A percentile compares a stretch with the other conserved stretches of the same genome.
Conservation (phyloP, 1,284 basidiomycete genomes). For the Ceratobasidium papillatum region DNA sequence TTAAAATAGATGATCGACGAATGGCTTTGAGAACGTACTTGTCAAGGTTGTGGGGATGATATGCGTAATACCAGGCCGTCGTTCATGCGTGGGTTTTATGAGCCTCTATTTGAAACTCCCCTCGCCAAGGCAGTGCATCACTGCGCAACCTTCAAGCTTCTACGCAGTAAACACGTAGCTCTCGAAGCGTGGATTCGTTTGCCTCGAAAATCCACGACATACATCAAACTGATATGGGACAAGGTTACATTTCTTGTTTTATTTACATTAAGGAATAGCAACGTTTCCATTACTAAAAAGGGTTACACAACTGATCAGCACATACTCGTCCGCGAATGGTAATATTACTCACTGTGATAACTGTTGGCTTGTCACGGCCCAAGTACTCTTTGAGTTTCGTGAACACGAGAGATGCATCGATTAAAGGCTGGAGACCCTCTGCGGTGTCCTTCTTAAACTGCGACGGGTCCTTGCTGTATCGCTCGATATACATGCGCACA, state of each 20-base stretch:
- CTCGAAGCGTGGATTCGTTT: not conserved
- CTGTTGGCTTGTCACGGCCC: conserved; percentile 89
- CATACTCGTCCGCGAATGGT: not conserved
- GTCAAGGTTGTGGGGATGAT: too few relatives aligned
- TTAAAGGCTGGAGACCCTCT: conserved; percentile 91
- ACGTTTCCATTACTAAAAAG: conserved; percentile 2
- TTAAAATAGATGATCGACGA: not conserved
- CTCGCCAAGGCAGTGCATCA: conserved; percentile 12
- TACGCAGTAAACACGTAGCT: not conserved
- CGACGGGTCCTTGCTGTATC: conserved; percentile 83
- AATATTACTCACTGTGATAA: conserved; percentile 81
- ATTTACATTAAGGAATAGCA: not conserved
- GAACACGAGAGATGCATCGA: conserved; percentile 89
- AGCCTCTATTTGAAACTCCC: not conserved
- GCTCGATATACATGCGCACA: conserved; percentile 89
- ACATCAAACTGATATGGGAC: not conserved
- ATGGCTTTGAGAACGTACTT: not conserved
- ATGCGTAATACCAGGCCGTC: not conserved
- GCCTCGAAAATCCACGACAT: not conserved
- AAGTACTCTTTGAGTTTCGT: conserved; percentile 88
- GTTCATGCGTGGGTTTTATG: not conserved
- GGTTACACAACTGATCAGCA: conserved; percentile 7
- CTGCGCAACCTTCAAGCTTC: not conserved
- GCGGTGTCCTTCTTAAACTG: conserved; percentile 84
- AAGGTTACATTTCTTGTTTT: conserved; percentile 7